phyloP scores from a whole-genome alignment of 2,329 filamentous ascomycete species.

The Cladobotryum protrusum region DNA sequence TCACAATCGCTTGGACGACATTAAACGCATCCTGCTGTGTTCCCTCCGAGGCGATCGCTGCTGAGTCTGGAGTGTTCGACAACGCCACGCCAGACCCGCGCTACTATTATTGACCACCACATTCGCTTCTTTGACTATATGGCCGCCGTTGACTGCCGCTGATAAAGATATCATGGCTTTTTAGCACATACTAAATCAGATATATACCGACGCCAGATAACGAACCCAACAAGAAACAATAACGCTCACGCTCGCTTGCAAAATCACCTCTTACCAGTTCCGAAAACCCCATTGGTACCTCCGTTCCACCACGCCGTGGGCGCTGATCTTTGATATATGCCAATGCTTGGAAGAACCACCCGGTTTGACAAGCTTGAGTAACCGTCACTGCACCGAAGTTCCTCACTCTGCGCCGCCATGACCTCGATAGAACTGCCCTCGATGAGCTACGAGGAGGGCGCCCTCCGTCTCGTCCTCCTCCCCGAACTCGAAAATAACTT shows the following conservation, averaged over 20 bases:
- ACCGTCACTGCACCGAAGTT: background rate
- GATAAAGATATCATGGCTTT: constrained; percentile 7
- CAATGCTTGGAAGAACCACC: background rate
- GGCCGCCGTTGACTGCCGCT: too few relatives aligned
- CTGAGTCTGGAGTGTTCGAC: background rate
- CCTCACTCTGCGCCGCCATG: constrained; percentile 15
- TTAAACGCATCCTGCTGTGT: too few relatives aligned
- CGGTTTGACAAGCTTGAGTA: background rate
- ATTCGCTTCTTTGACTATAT: too few relatives aligned
- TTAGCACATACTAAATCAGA: constrained; percentile 4
- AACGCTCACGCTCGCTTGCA: too few relatives aligned
- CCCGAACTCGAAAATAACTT: constrained; percentile 12
- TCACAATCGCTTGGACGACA: background rate
- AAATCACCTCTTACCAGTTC: too few relatives aligned
- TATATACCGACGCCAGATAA: constrained; percentile 1
- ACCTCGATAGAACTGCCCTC: constrained; percentile 24
- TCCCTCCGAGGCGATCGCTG: too few relatives aligned
- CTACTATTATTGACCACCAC: background rate
- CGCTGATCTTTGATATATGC: background rate
- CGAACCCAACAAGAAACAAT: background rate
- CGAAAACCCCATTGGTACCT: too few relatives aligned
- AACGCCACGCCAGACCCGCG: constrained; percentile 1
- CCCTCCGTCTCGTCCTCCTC: constrained; percentile 25
- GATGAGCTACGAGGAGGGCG: constrained; percentile 22
- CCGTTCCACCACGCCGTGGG: too few relatives aligned